Evolutionary conservation across 495 filamentous ascomycete species (phyloP).

Genomic region (Podospora australis): DNA sequence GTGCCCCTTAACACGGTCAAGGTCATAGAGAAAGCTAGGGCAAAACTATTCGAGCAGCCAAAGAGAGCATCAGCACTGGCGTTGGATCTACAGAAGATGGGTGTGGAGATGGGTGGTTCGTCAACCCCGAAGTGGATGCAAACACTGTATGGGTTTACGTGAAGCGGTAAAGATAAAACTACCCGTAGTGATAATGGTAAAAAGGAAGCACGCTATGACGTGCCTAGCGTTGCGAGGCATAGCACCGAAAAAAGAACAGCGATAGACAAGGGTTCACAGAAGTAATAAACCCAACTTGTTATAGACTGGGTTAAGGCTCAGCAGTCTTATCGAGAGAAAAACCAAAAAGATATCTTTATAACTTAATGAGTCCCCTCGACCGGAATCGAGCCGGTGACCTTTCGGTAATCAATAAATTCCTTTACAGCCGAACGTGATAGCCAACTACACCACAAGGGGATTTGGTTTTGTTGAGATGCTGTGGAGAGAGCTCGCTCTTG

Average conservation of each 20-base stretch:
- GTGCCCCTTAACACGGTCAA: slow-evolving; percentile 47
- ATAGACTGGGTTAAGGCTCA: too few species aligned
- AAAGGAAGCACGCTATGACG: too few species aligned
- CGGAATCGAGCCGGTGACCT: slow-evolving; percentile 8
- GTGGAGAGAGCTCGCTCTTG: not conserved
- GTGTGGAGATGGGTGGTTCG: slow-evolving; percentile 3
- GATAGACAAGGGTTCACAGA: too few species aligned
- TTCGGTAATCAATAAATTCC: slow-evolving; percentile 6
- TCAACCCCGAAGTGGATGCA: too few species aligned
- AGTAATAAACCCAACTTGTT: too few species aligned
- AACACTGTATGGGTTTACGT: too few species aligned
- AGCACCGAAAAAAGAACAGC: too few species aligned
- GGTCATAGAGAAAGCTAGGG: slow-evolving; percentile 36
- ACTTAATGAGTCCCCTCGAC: slow-evolving; percentile 2
- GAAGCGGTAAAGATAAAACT: too few species aligned
- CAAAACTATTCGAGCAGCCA: slow-evolving; percentile 20
- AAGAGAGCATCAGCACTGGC: slow-evolving; percentile 9
- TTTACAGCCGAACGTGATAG: slow-evolving; percentile 8
- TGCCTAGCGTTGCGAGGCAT: too few species aligned
- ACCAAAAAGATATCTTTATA: slow-evolving; percentile 22
- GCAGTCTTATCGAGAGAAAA: too few species aligned
- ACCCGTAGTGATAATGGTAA: too few species aligned
- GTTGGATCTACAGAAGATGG: too few species aligned
- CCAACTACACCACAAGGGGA: slow-evolving; percentile 8
- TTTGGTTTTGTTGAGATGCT: not conserved